Percentiles rank a stretch among this genome's conserved stretches.
Evolutionary conservation across 139 green algal species (phyloP).

Genomic region (Ostreobium quekettii): DNA sequence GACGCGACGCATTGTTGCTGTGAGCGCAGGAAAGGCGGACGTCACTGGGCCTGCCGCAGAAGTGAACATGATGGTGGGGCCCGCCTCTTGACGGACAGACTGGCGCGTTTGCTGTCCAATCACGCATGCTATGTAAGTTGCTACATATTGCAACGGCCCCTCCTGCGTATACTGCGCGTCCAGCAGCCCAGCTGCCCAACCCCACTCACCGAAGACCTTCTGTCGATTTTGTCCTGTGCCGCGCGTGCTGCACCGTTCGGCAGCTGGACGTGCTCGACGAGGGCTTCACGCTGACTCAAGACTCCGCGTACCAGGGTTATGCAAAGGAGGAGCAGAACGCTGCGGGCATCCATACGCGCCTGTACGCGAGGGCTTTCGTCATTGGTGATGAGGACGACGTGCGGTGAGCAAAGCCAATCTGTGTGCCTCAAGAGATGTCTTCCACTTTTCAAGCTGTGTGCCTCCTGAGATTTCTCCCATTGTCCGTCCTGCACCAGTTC

Average conservation of each 20-base stretch:
- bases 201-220: no score
- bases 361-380: slow-evolving; percentile 64
- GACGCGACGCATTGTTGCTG: no score
- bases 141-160: neutral
- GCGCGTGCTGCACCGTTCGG: no score
- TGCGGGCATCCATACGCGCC: slow-evolving; percentile 60
- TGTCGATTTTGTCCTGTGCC: neutral
- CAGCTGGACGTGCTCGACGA: no score
- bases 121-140: neutral
- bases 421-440: no score
- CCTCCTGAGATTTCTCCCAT: no score
- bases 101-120: neutral
- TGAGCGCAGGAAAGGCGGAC: slow-evolving; percentile 51
- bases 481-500: no score
- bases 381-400: slow-evolving; percentile 36
- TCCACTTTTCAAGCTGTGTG: no score
- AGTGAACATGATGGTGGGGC: slow-evolving; percentile 72
- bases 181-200: neutral
- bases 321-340: slow-evolving; percentile 59
- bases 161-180: neutral
- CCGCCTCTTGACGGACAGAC: neutral
- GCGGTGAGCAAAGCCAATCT: neutral
- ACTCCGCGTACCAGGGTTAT: slow-evolving; percentile 60
- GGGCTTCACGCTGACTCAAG: no score
- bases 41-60: slow-evolving; percentile 71